Percentiles rank a stretch among this genome's conserved stretches.
These are phyloP conservation scores for Sporothrix mexicana DNA, from an alignment of 2,329 filamentous ascomycete genomes.

Conservation along the genomic window DNA sequence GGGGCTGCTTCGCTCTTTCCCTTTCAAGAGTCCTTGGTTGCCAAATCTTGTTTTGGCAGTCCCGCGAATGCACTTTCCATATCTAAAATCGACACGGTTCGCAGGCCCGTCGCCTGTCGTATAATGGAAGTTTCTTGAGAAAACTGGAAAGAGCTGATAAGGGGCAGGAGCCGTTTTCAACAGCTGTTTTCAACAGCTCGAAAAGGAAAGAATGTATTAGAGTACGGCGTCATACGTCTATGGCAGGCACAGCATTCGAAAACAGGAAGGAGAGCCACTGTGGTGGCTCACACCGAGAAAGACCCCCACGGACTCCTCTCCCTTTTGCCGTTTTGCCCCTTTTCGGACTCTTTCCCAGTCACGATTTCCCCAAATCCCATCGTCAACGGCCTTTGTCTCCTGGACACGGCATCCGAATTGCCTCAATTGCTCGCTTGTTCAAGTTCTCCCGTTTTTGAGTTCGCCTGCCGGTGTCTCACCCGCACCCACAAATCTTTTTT, in stretches of 20 bases:
- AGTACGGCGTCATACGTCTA: too few species aligned
- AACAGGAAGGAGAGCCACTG: background rate
- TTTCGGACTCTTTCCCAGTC: slow-evolving; percentile 2
- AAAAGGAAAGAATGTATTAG: slow-evolving; percentile 17
- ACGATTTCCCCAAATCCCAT: slow-evolving; percentile 16
- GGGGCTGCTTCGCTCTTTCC: slow-evolving; percentile 8
- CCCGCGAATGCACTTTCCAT: slow-evolving; percentile 5
- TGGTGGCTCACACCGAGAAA: background rate
- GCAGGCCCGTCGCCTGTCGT: background rate
- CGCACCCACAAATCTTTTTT: background rate
- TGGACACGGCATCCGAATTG: slow-evolving; percentile 3
- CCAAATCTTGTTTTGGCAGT: slow-evolving; percentile 25
- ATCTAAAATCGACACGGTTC: background rate
- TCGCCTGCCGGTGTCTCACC: background rate
- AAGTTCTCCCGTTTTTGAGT: background rate
- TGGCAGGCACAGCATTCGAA: background rate
- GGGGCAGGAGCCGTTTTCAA: background rate
- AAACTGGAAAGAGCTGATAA: background rate
- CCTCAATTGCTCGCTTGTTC: slow-evolving; percentile 6
- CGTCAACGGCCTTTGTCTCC: background rate
- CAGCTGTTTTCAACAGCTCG: too few species aligned
- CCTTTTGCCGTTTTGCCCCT: background rate
- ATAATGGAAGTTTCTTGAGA: background rate
- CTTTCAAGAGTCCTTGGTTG: background rate
- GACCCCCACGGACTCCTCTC: background rate